A percentile compares a stretch with the other conserved stretches of the same genome.
These are phyloP conservation scores for Phialophora verrucosa DNA, from an alignment of 2,329 filamentous ascomycete genomes.

Conservation along the genomic window DNA sequence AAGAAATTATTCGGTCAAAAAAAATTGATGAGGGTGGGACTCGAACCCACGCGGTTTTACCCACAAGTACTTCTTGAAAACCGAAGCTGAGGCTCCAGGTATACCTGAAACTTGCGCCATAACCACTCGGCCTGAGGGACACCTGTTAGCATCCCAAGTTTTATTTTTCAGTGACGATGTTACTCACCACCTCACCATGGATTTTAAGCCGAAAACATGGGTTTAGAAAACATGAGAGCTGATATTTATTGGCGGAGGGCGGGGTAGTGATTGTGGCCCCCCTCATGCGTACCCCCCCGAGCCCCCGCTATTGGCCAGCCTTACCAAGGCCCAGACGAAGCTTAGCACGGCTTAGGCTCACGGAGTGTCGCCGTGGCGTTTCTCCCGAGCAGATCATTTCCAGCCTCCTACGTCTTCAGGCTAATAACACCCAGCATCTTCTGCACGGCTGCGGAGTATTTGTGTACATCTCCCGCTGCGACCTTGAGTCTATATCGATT, in stretches of 20 bases:
- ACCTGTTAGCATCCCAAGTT: conserved; percentile 15
- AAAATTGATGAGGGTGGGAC: conserved; percentile 14
- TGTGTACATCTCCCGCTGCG: not conserved
- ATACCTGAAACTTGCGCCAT: conserved; percentile 18
- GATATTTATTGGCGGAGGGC: too few relatives aligned
- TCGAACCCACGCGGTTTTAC: conserved; percentile 20
- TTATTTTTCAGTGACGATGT: not conserved
- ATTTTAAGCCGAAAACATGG: too few relatives aligned
- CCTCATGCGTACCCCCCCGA: too few relatives aligned
- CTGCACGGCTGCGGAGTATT: not conserved
- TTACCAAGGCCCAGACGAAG: not conserved
- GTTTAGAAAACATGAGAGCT: too few relatives aligned
- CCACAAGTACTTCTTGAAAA: conserved; percentile 15
- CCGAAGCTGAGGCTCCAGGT: conserved; percentile 13
- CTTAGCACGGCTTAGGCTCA: not conserved
- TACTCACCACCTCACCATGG: conserved; percentile 14
- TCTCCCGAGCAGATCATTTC: conserved; percentile 3
- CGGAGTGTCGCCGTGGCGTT: conserved; percentile 1
- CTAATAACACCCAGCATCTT: not conserved
- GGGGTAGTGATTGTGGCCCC: not conserved
- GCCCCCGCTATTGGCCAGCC: not conserved
- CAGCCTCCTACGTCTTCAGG: conserved; percentile 5
- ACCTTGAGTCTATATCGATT: conserved; percentile 4
- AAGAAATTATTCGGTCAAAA: not conserved
- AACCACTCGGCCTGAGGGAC: conserved; percentile 9